Evolutionary conservation across 257 asterid species (phyloP).

Genomic region (Ajuga chamaepitys): DNA sequence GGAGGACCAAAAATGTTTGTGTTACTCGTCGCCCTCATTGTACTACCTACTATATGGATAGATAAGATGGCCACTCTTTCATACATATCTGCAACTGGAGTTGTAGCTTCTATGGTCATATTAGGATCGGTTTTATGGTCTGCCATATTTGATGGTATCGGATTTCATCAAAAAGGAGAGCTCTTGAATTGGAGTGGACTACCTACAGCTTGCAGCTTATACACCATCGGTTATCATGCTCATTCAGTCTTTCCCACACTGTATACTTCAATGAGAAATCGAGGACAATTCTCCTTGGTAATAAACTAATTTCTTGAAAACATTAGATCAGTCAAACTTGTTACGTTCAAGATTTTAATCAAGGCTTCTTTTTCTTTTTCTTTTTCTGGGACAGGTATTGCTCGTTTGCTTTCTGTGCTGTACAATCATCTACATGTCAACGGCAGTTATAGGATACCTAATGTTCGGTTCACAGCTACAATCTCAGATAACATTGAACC

Average conservation of each 20-base stretch:
- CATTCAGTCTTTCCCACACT: constrained; percentile 65
- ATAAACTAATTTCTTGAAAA: neutral
- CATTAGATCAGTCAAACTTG: neutral
- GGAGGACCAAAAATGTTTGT: constrained; percentile 37
- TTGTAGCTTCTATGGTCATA: constrained; percentile 43
- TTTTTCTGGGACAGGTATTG: constrained; percentile 50
- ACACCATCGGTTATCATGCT: constrained; percentile 54
- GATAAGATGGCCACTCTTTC: constrained; percentile 46
- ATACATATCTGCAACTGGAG: constrained; percentile 46
- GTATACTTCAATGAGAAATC: constrained; percentile 47
- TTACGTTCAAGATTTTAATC: neutral
- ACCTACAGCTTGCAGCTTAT: constrained; percentile 55
- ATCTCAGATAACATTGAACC: constrained; percentile 49
- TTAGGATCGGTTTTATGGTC: constrained; percentile 41
- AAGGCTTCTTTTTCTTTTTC: constrained; percentile 5
- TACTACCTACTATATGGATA: constrained; percentile 46
- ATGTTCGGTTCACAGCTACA: constrained; percentile 39
- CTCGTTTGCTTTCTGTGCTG: constrained; percentile 30
- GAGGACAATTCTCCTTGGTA: constrained; percentile 47
- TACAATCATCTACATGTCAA: constrained; percentile 30
- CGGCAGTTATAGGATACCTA: constrained; percentile 41
- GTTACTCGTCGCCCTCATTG: constrained; percentile 27
- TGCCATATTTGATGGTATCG: constrained; percentile 32
- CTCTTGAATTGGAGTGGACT: constrained; percentile 40
- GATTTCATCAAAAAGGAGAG: constrained; percentile 36